Conservation (phyloP, 192 early-diverging fungal species). For the Linnemannia exigua region DNA sequence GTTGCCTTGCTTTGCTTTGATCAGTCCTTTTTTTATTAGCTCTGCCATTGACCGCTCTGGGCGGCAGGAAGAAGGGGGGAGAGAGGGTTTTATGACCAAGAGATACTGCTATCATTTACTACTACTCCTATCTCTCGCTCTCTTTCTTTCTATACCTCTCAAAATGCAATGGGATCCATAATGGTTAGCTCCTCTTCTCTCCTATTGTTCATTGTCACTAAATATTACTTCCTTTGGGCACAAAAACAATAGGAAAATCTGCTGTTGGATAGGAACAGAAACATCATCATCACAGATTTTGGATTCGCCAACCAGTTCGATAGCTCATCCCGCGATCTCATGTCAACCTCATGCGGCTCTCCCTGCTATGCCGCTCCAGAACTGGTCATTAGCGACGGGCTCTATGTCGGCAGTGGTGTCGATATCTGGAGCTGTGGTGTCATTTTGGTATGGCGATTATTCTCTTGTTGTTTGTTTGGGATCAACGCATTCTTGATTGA, state of each 20-base stretch:
- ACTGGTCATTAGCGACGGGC: conserved; percentile 96
- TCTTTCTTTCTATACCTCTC: neutral
- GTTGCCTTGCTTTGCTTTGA: neutral
- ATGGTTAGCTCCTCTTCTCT: neutral
- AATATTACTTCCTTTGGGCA: conserved; percentile 6
- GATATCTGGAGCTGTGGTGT: conserved; percentile 99
- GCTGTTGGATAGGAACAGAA: conserved; percentile 90
- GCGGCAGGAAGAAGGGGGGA: neutral
- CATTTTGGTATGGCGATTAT: conserved; percentile 75
- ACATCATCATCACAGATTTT: conserved; percentile 98
- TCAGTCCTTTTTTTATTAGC: neutral
- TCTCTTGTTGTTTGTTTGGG: conserved; percentile 1
- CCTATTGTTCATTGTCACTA: conserved; percentile 5
- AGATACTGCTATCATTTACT: neutral
- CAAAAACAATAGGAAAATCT: conserved; percentile 87
- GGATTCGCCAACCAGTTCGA: conserved; percentile 96
- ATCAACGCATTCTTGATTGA: neutral
- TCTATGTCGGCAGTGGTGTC: conserved; percentile 95
- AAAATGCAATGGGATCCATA: neutral
- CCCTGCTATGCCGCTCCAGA: conserved; percentile 99
- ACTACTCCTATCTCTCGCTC: neutral
- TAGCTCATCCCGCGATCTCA: conserved; percentile 79
- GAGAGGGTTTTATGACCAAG: neutral
- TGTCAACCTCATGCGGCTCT: conserved; percentile 96
- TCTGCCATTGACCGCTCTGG: neutral